A percentile compares a stretch with the other conserved stretches of the same genome.
Conservation (phyloP, 176 grass and related monocot species). For the Pontederia paniculata region DNA sequence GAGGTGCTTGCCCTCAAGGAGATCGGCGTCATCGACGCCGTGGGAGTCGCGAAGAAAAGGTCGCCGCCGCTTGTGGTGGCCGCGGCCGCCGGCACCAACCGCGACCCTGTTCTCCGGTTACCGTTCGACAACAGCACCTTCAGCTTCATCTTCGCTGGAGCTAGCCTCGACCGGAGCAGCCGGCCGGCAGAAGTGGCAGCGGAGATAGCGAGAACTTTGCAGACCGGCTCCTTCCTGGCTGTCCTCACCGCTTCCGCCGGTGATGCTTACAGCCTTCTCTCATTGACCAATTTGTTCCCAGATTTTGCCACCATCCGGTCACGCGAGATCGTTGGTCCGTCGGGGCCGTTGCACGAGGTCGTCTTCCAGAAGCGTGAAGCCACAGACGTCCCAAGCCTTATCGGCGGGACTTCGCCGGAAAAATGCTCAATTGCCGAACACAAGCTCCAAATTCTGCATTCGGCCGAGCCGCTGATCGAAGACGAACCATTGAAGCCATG, state of each 20-base stretch:
- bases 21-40: slow-evolving; percentile 41
- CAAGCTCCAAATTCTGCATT: slow-evolving; percentile 33
- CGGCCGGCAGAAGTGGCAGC: slow-evolving; percentile 29
- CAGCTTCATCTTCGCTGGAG: slow-evolving; percentile 42
- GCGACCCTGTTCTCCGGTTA: slow-evolving; percentile 9
- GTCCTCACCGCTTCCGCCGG: slow-evolving; percentile 38
- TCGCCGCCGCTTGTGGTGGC: slow-evolving; percentile 38
- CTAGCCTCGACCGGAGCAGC: slow-evolving; percentile 32
- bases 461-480: slow-evolving; percentile 46
- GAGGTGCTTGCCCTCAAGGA: slow-evolving; percentile 59
- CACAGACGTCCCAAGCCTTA: slow-evolving; percentile 14
- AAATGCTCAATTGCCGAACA: slow-evolving; percentile 28
- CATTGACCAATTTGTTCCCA: slow-evolving; percentile 39
- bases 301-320: slow-evolving; percentile 27
- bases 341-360: slow-evolving; percentile 29
- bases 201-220: slow-evolving; percentile 40
- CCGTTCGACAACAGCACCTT: slow-evolving; percentile 36
- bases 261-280: slow-evolving; percentile 44
- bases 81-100: background rate
- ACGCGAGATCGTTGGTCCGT: slow-evolving; percentile 23
- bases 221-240: slow-evolving; percentile 32
- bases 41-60: slow-evolving; percentile 44
- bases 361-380: slow-evolving; percentile 40
- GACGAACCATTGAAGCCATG: slow-evolving; percentile 60
- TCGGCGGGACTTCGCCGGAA: slow-evolving; percentile 20